phyloP scores from a whole-genome alignment of 176 grass and related monocot genomes.

The Secale cereale region DNA sequence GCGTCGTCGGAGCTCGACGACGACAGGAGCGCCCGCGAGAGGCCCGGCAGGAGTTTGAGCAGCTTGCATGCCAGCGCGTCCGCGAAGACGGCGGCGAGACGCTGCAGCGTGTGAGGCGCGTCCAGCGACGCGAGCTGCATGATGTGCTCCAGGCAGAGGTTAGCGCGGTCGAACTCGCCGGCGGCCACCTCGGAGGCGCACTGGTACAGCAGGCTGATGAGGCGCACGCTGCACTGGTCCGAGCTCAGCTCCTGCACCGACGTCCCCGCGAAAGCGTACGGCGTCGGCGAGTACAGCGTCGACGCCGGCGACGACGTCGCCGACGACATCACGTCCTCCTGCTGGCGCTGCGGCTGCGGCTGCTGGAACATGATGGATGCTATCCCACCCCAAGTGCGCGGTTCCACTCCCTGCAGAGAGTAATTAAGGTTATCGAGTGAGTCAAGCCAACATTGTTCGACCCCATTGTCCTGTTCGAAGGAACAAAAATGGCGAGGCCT shows the following conservation, averaged over 20 bases:
- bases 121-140: slow-evolving; percentile 44
- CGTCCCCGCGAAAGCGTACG: not conserved
- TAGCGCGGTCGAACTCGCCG: slow-evolving; percentile 41
- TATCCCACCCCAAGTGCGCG: not conserved
- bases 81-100: slow-evolving; percentile 61
- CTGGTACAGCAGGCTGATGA: slow-evolving; percentile 39
- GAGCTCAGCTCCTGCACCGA: slow-evolving; percentile 44
- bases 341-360: not conserved
- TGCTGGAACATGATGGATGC: slow-evolving; percentile 6
- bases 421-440: slow-evolving; percentile 16
- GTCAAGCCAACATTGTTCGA: slow-evolving; percentile 15
- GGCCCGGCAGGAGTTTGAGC: slow-evolving; percentile 2
- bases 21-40: slow-evolving; percentile 31
- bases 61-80: slow-evolving; percentile 62
- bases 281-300: slow-evolving; percentile 34
- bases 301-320: slow-evolving; percentile 46
- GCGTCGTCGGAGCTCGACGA: not conserved
- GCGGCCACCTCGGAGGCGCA: slow-evolving; percentile 41
- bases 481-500: slow-evolving; percentile 29
- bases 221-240: slow-evolving; percentile 34
- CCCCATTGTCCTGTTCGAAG: not conserved
- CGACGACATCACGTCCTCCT: slow-evolving; percentile 34
- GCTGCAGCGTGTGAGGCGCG: slow-evolving; percentile 48
- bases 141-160: slow-evolving; percentile 47
- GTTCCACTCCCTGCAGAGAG: not conserved